Evolutionary conservation across 441 rosid species (phyloP), one percentile per base, ranked within the genome.

Genomic region (Aquilaria agallochum): DNA sequence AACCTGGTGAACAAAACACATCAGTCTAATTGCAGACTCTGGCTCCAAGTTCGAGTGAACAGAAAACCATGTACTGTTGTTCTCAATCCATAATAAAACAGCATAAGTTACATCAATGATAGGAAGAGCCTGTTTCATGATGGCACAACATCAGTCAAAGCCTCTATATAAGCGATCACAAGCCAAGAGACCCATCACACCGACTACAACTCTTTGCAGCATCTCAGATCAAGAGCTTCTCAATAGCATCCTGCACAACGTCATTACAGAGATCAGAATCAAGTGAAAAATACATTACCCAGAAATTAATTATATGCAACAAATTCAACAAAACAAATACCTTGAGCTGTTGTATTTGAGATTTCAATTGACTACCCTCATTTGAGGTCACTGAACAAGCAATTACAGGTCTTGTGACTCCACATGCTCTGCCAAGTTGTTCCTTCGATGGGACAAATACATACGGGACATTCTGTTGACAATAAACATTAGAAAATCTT

Each of bases 341-440:
- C 90, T 89, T 94, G 66, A 94, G 95, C 4, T 83, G 83, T 68
- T 86, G 88, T 72, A 95, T 95, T 73, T 91, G 96, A 30, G 86
- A 34, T 65, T 86, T 91, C 84, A 94, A 68, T 60, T 85, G 95
- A 72, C 97, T 86, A 8, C 79, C 97, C 59, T 91, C 99, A 32
- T 87, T 89, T 33, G 96, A 64, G n/a, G 87, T 86, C 57, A 94
- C 95, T 0, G 99, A 94, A 68, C 90, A 83, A 50, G 99, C 86
- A 50, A 95, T 95, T 50, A 91, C 99, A 20, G 96, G 83, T 69
- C 97, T 89, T 52, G 97, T 89, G 49, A 91, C 99, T n/a, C 99
- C 99, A n/a, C 96, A 91, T 3, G 99, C 99, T 65, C 99, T 76
- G 59, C 97, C 99, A 56, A 91, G 92, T 11, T 96, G 96, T 83